These are phyloP conservation scores for Epichloe glyceriae DNA, from an alignment of 2,329 filamentous ascomycete genomes.

Conservation along the genomic window DNA sequence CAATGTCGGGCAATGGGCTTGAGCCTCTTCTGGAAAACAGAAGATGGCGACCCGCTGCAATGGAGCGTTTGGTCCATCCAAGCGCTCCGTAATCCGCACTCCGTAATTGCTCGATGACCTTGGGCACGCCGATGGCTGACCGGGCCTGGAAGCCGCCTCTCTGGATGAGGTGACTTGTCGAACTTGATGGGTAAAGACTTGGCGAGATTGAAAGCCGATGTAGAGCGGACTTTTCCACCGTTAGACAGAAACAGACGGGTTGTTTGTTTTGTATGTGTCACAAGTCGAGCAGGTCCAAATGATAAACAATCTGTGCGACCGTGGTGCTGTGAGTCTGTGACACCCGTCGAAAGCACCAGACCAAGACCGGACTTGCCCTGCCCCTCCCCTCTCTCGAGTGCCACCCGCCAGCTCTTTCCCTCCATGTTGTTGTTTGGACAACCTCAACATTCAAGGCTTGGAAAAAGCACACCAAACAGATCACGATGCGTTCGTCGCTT, in stretches of 20 bases:
- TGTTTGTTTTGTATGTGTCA: neutral
- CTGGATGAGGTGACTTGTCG: neutral
- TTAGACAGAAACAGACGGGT: neutral
- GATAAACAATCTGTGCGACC: neutral
- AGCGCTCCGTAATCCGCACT: neutral
- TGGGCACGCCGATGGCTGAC: too few species aligned
- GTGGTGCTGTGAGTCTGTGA: neutral
- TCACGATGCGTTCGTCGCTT: slow-evolving; percentile 5
- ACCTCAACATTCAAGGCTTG: neutral
- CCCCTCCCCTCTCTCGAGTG: neutral
- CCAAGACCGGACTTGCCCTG: neutral
- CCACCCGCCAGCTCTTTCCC: neutral
- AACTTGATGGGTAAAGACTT: neutral
- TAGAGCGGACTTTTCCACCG: neutral
- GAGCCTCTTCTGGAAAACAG: neutral
- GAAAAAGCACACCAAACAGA: neutral
- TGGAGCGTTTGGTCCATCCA: slow-evolving; percentile 1
- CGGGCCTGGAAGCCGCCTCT: neutral
- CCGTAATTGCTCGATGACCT: neutral
- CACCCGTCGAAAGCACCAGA: neutral
- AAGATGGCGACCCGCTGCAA: neutral
- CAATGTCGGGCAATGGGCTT: neutral
- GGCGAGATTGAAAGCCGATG: neutral
- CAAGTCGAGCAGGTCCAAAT: neutral
- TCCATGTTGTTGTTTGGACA: neutral